Percentiles rank a stretch among this genome's conserved stretches.
Evolutionary conservation across 1,284 basidiomycete genomes (phyloP).

Genomic region (Ganoderma sinense): DNA sequence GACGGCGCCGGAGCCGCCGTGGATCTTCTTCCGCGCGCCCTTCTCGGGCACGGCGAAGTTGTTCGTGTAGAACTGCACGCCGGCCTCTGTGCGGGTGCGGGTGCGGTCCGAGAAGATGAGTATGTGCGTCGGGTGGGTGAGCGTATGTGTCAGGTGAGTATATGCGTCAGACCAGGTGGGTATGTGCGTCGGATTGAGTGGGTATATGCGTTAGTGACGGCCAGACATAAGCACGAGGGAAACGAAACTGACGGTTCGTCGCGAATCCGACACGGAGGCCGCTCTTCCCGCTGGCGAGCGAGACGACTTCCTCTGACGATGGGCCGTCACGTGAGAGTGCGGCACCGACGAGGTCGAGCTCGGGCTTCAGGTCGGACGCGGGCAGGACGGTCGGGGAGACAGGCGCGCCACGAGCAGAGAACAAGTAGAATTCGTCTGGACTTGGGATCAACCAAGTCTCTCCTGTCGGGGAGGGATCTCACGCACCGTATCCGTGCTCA

Average conservation of each 20-base stretch:
- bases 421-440: constrained; percentile 72
- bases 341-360: constrained; percentile 57
- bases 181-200: too few relatives aligned
- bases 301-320: constrained; percentile 51
- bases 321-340: constrained; percentile 54
- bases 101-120: background rate
- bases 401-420: constrained; percentile 50
- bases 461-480: background rate
- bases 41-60: constrained; percentile 53
- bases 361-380: constrained; percentile 38
- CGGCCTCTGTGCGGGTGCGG: constrained; percentile 55
- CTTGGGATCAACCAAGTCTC: too few relatives aligned
- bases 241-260: constrained; percentile 66
- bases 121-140: too few relatives aligned
- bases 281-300: constrained; percentile 62
- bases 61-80: constrained; percentile 78
- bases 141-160: too few relatives aligned
- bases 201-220: background rate
- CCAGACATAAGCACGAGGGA: background rate
- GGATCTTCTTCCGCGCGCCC: constrained; percentile 73
- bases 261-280: constrained; percentile 68
- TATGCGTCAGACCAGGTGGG: too few relatives aligned
- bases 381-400: constrained; percentile 48
- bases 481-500: constrained; percentile 63
- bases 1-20: constrained; percentile 71